Percentiles rank a stretch among this genome's conserved stretches.
Conservation (phyloP, 306 rosid genomes). For the Vicia sativa region DNA sequence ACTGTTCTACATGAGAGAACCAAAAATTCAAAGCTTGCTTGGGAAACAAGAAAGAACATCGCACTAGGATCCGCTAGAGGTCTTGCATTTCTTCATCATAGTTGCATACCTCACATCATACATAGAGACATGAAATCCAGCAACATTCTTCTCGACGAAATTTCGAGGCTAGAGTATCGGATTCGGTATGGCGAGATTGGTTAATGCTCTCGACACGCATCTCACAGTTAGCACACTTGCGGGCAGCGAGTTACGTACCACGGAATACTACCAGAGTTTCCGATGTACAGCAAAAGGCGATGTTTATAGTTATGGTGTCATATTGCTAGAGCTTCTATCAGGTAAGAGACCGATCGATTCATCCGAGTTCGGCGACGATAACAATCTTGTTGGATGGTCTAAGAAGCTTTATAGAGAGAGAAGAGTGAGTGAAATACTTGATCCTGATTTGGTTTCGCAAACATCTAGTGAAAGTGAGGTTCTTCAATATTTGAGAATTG, state of each 20-base stretch:
- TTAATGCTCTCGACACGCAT: slow-evolving; percentile 79
- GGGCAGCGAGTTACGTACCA: slow-evolving; percentile 89
- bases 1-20: slow-evolving; percentile 65
- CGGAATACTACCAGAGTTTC: slow-evolving; percentile 87
- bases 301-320: slow-evolving; percentile 80
- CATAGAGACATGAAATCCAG: slow-evolving; percentile 90
- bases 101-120: slow-evolving; percentile 82
- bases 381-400: slow-evolving; percentile 84
- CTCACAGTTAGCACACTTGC: slow-evolving; percentile 83
- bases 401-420: slow-evolving; percentile 69
- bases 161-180: slow-evolving; percentile 81
- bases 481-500: slow-evolving; percentile 58
- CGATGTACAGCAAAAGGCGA: slow-evolving; percentile 83
- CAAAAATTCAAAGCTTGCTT: slow-evolving; percentile 52
- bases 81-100: slow-evolving; percentile 86
- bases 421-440: slow-evolving; percentile 58
- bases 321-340: slow-evolving; percentile 72
- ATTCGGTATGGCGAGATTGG: slow-evolving; percentile 88
- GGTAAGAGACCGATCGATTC: slow-evolving; percentile 74
- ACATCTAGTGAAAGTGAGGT: slow-evolving; percentile 55
- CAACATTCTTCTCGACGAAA: slow-evolving; percentile 82
- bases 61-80: slow-evolving; percentile 82
- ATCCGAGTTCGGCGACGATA: slow-evolving; percentile 68
- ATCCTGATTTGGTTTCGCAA: slow-evolving; percentile 51
- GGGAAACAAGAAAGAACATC: slow-evolving; percentile 75